phyloP scores from a whole-genome alignment of 768 basidiomycete species.

The Leucogyrophana mollusca region DNA sequence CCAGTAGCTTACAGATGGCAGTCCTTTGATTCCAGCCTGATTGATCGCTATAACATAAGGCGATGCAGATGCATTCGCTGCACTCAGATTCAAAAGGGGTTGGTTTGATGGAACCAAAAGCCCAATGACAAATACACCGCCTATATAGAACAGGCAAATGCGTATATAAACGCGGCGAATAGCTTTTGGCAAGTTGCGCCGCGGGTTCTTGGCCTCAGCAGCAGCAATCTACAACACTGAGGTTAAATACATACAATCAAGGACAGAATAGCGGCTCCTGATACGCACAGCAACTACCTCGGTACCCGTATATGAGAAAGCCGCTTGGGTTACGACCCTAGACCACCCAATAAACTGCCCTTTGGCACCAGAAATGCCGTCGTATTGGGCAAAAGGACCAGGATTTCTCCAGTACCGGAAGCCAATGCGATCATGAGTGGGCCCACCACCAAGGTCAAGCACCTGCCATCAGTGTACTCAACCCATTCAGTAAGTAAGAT shows the following conservation, averaged over 20 bases:
- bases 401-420: constrained; percentile 52
- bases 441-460: constrained; percentile 53
- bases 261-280: background rate
- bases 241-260: constrained; percentile 1
- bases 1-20: constrained; percentile 41
- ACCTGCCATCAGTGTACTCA: too few relatives aligned
- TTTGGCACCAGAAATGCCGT: constrained; percentile 37
- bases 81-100: constrained; percentile 35
- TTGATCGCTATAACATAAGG: constrained; percentile 60
- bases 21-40: constrained; percentile 56
- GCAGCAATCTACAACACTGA: constrained; percentile 34
- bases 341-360: constrained; percentile 53
- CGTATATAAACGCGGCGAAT: constrained; percentile 44
- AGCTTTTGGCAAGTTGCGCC: constrained; percentile 39
- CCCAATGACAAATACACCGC: constrained; percentile 46
- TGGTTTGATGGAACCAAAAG: constrained; percentile 50
- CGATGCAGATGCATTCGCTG: constrained; percentile 41
- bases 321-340: constrained; percentile 56
- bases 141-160: constrained; percentile 36
- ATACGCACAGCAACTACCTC: constrained; percentile 44
- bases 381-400: constrained; percentile 52
- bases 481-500: too few relatives aligned
- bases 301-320: constrained; percentile 60
- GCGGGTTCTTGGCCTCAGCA: constrained; percentile 51
- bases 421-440: constrained; percentile 49